Conservation (phyloP, 2,329 filamentous ascomycete genomes). For the Cadophora malorum region DNA sequence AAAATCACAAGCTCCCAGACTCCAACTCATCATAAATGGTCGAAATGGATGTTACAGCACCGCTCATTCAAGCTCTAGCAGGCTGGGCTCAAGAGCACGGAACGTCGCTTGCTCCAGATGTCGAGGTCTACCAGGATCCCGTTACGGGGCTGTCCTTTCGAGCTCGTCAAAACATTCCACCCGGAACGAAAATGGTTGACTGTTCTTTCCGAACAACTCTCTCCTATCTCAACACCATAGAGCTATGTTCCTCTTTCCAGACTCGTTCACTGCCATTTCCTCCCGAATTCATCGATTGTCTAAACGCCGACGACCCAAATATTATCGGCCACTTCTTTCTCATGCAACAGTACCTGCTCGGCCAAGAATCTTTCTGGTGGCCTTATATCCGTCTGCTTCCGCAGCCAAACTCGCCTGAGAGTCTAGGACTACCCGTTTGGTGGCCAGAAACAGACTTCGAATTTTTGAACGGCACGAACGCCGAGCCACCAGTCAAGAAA, state of each 20-base stretch:
- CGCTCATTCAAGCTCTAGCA: constrained; percentile 32
- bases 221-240: constrained; percentile 64
- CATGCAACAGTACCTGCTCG: constrained; percentile 68
- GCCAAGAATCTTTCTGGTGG: constrained; percentile 67
- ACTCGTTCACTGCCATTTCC: constrained; percentile 51
- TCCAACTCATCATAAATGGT: background rate
- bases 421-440: constrained; percentile 65
- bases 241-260: constrained; percentile 43
- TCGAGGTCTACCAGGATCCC: constrained; percentile 60
- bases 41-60: background rate
- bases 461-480: constrained; percentile 51
- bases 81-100: constrained; percentile 56
- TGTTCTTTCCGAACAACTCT: constrained; percentile 61
- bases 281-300: constrained; percentile 53
- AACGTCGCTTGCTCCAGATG: constrained; percentile 55
- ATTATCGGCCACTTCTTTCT: constrained; percentile 72
- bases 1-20: background rate
- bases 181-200: constrained; percentile 51
- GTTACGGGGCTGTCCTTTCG: constrained; percentile 60
- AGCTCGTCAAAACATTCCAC: constrained; percentile 32
- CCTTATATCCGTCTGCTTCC: constrained; percentile 72
- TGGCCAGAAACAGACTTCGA: constrained; percentile 67
- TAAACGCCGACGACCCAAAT: constrained; percentile 55
- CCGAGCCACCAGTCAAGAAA: constrained; percentile 39
- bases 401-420: constrained; percentile 57